Percentiles rank a stretch among this genome's conserved stretches.
These are phyloP conservation scores for Cynanchum wilfordii DNA, from an alignment of 257 asterid genomes.

Conservation along the genomic window DNA sequence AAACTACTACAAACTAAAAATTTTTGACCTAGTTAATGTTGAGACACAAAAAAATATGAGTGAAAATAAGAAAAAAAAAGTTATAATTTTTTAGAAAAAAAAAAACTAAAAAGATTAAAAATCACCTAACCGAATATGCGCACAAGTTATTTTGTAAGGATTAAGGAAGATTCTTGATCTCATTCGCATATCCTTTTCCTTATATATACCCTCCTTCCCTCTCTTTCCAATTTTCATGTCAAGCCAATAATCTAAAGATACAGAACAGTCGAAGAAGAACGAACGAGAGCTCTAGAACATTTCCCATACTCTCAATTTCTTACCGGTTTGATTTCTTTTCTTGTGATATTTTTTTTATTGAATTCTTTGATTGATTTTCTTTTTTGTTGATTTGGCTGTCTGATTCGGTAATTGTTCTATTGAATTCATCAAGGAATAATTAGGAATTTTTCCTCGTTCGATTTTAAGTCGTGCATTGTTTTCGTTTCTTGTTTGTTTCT, in stretches of 20 bases:
- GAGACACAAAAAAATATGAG: no score
- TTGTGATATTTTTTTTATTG: not conserved
- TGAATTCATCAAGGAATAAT: not conserved
- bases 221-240: not conserved
- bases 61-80: no score
- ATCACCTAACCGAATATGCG: slow-evolving; percentile 12
- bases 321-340: slow-evolving; percentile 5
- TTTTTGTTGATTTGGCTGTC: not conserved
- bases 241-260: not conserved
- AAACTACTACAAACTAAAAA: no score
- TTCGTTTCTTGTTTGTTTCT: not conserved
- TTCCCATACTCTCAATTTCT: slow-evolving; percentile 2
- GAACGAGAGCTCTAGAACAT: not conserved
- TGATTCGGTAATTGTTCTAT: not conserved
- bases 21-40: no score
- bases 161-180: slow-evolving; percentile 23
- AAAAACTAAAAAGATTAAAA: no score
- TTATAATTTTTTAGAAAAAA: no score
- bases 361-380: not conserved
- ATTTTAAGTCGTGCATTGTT: not conserved
- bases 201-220: slow-evolving; percentile 5
- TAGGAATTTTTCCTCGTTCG: not conserved
- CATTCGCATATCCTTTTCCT: slow-evolving; percentile 18
- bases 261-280: not conserved
- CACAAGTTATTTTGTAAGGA: slow-evolving; percentile 8